Base-by-base conservation (phyloP, 352 stramenopile species). In the Phytophthora rubi region DNA sequence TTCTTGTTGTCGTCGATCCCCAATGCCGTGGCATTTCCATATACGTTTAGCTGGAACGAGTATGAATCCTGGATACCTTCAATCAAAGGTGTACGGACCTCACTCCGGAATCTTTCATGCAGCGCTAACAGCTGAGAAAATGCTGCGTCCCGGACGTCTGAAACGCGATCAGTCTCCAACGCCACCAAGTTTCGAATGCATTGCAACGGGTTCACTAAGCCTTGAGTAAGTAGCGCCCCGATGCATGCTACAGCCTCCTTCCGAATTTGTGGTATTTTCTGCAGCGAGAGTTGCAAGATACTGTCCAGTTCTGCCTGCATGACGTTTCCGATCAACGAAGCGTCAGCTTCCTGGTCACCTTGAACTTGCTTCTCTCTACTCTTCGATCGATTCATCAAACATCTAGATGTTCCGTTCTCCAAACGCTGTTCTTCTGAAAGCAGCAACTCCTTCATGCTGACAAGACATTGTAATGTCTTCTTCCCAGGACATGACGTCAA, bases 311-410 rank as follows among this genome's bases (percentile, higher is more conserved):
- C 85, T n/a, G 79, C 88, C 67, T 95, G 88, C 87, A 95, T 95
- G 12, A 97, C 81, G 32, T 88, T 88, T 30, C 88, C 89, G 45
- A 97, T 95, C n/a, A 95, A 77, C 6, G 86, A 89, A 18, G 86
- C 86, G 33, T 95, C 88, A 13, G 84, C 86, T 79, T 95, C 87
- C 68, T 95, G 89, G 47, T 97, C 89, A n/a, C 89, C 88, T 70
- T 90, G 83, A 23, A 97, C 83, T 70, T 95, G 86, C 7, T 89
- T 70, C 42, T 88, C 78, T 59, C 90, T 94, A 37, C 75, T 90
- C 56, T 86, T 93, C 53, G 79, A 77, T n/a, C 65, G 68, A 52
- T 81, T 72, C 66, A 82, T 82, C 33, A 70, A 81, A 32, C 75
- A 73, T 35, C 72, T 65, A 0, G 79, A 73, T 4, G 72, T 23